Evolutionary conservation across 2,329 filamentous ascomycete genomes (phyloP), one percentile per base, ranked within the genome.

Genomic region (Stachybotrys elegans): DNA sequence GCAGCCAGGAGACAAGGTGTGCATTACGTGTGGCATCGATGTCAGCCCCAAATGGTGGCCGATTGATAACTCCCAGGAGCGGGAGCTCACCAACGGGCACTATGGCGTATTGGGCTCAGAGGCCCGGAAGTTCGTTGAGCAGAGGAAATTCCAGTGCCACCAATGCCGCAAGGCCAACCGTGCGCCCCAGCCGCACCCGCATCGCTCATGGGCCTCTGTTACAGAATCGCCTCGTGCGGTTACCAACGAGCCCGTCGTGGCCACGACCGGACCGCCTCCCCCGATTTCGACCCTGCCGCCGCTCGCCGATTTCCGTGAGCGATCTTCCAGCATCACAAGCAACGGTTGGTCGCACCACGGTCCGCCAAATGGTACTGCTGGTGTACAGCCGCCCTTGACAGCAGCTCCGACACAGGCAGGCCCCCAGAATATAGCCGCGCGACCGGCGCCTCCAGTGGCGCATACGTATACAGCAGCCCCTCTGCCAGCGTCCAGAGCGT

Each of bases 41-140:
- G 77, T 84, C 41, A 89, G 83, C 53, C 86, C 85, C 5, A 84
- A 78, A 56, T 90, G 86, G 86, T 86, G 84, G 75, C 69, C 76
- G 4, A 75, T 79, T 43, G 70, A 78, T 51, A 67, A 72, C 49
- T 59, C 60, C 0, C 72, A 78, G 50, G 75, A 77, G 55, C 76
- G 66, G 41, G 70, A 68, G 51, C 67, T 76, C 35, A 72, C 63
- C 37, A 80, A 76, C 51, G 78, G 73, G 6, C 70, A 75, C 51
- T 63, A 69, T 22, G 75, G 71, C 35, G 63, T 59, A 34, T 63
- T 78, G 42, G 75, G 77, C 38, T 67, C 68, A n/a, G 77, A 81
- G 55, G 77, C 76, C 6, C 71, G 73, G 54, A 79, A 75, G 57
- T 81, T 80, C 56, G 68, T 79, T 35, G 73, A 77, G 43, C 78